A percentile compares a stretch with the other conserved stretches of the same genome.
These are phyloP conservation scores for Pythium scleroteichum DNA, from an alignment of 352 stramenopile genomes.

Conservation along the genomic window DNA sequence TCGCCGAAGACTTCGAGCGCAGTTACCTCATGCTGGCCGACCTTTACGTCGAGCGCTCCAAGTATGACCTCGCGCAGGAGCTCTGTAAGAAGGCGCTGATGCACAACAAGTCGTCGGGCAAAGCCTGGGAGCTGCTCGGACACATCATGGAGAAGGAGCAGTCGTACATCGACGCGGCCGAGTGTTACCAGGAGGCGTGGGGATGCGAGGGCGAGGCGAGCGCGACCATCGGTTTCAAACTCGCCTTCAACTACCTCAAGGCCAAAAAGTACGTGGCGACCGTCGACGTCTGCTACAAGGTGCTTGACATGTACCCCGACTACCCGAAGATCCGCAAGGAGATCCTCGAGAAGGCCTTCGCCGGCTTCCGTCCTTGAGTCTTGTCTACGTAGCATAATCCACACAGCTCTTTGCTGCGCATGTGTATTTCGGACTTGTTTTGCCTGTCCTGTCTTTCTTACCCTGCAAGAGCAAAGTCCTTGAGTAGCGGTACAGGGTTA, in stretches of 20 bases:
- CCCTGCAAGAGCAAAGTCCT: constrained; percentile 65
- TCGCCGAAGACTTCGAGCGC: constrained; percentile 93
- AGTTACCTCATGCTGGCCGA: constrained; percentile 93
- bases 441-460: constrained; percentile 25
- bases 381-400: neutral
- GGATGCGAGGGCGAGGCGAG: constrained; percentile 81
- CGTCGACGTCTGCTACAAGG: constrained; percentile 93
- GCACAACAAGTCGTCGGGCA: constrained; percentile 92
- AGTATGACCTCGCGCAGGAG: constrained; percentile 93
- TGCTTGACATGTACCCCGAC: constrained; percentile 92
- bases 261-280: constrained; percentile 88
- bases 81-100: constrained; percentile 92
- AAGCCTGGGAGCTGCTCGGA: constrained; percentile 93
- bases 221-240: constrained; percentile 92
- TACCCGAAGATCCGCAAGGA: constrained; percentile 95
- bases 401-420: no score
- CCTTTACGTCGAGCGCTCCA: constrained; percentile 90
- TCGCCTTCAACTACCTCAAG: constrained; percentile 97
- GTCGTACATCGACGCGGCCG: constrained; percentile 90
- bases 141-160: constrained; percentile 95
- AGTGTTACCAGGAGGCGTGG: constrained; percentile 92
- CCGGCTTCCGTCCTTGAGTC: constrained; percentile 76
- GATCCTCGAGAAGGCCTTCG: constrained; percentile 92
- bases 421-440: no score
- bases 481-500: constrained; percentile 66